phyloP scores from a whole-genome alignment of 2,329 filamentous ascomycete genomes.

The Fusarium virguliforme region DNA sequence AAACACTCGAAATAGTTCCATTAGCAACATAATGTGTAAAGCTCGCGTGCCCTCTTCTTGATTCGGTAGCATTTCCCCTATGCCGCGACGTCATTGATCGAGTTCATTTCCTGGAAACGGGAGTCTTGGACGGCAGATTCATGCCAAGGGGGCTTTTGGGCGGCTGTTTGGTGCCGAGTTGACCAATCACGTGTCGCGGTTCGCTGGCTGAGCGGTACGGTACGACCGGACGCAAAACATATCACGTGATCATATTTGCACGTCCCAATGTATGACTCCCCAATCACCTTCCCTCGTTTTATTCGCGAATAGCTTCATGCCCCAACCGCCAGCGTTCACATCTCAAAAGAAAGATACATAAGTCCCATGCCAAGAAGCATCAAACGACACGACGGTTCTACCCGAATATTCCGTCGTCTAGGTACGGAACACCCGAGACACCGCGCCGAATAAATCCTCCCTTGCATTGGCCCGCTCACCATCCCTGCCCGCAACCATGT shows the following conservation, averaged over 20 bases:
- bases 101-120: conserved; percentile 20
- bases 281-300: too few species aligned
- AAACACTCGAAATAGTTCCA: background rate
- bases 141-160: conserved; percentile 37
- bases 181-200: conserved; percentile 22
- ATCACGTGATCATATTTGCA: too few species aligned
- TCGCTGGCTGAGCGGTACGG: background rate
- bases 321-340: too few species aligned
- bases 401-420: background rate
- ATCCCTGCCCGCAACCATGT: background rate
- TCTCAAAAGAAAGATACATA: too few species aligned
- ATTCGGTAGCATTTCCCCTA: background rate
- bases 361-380: background rate
- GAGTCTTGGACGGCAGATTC: conserved; percentile 39
- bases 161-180: conserved; percentile 41
- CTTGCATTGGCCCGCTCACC: background rate
- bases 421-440: background rate
- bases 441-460: background rate
- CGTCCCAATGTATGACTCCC: too few species aligned
- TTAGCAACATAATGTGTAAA: background rate
- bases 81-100: conserved; percentile 34
- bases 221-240: too few species aligned
- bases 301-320: too few species aligned
- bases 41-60: background rate
- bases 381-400: background rate